Base-by-base conservation (phyloP, 2,329 filamentous ascomycete species). In the Fusarium sp. region DNA sequence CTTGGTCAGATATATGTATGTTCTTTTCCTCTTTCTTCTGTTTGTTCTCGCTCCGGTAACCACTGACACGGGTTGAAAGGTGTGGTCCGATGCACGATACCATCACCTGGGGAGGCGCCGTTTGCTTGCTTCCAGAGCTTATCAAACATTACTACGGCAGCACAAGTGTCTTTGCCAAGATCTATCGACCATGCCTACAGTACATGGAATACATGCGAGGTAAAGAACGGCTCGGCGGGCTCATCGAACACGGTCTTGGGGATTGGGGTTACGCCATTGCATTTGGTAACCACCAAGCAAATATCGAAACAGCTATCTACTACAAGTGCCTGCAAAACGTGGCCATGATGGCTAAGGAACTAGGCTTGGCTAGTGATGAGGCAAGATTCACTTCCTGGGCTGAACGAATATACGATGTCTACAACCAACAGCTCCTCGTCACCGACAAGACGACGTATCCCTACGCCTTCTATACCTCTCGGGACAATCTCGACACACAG, bases 11-110 rank as follows among this genome's bases (percentile, higher is more conserved):
- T 84, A 84, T 58, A 84, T 84, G 73, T 71, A 62, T 20, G 68
- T 54, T 18, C 36, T 40, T 40, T 18, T 20, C 66, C 51, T 18
- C 36, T 40, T 40, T 18, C 36, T 40, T 40, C 36, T 18, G 36
- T 18, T 40, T 18, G 3, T 18, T 40, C 36, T 40, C n/a, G 4
- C 36, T 18, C 36, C 16, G n/a, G 16, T 40, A 18, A 40, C 36
- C 9, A 40, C 64, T 64, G 29, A 70, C 49, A 14, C 18, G 3
- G 16, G 14, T 50, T 55, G 3, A 55, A 27, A 72, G 70, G 82
- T 83, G 82, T 61, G 82, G 82, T 0, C 82, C 82, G 1, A 74
- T 84, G 4, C 81, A 83, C 59, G 81, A 84, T 58, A 83, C 81
- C 0, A 82, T 82, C 54, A 81, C 79, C 2, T 83, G 80, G 80